Evolutionary conservation across 1,139 yeast genomes (phyloP), one percentile per base, ranked within the genome.

Genomic region (Candida sp.): DNA sequence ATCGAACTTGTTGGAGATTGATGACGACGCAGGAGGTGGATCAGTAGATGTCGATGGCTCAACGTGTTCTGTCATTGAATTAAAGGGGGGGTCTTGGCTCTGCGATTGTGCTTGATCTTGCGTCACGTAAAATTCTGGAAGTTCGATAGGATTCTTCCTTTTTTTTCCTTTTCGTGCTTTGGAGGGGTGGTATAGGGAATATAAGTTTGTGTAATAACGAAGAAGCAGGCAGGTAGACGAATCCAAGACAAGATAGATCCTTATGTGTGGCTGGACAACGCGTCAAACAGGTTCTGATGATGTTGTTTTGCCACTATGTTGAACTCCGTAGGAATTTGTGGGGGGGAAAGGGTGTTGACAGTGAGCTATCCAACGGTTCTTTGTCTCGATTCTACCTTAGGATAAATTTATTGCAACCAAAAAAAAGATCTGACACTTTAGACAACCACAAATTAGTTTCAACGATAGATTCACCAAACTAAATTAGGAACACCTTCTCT

Each of bases 1-100:
- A 63, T 85, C 86, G 63, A 90, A 87, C 61, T 82, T 85, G 62
- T 81, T 81, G 42, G 85, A 74, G 57, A 79, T 83, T 59, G 88
- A 87, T 48, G 86, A 83, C 49, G 46, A 27, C 28, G 22, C 17
- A 17, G 17, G 9, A 4, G 42, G 42, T 38, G 42, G 42, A 38
- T 38, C 42, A 9, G 28, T 37, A 22, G 40, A 37, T n/a, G 31
- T 5, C n/a, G 38, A 12, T 34, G 38, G 5, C 7, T 38, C 31
- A 11, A 38, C 23, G 26, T 34, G 31, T 2, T 27, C 41, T 3
- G 9, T 25, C 46, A 43, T 43, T 34, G 22, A 17, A 17, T 17
- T 17, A 17, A 17, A 17, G 17, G 17, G 17, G 17, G 17, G 17
- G 17, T 17, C 17, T 17, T 17, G 17, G 17, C 17, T 17, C 17